Evolutionary conservation across 1,284 basidiomycete genomes (phyloP).

Genomic region (Gymnopus androsaceus): DNA sequence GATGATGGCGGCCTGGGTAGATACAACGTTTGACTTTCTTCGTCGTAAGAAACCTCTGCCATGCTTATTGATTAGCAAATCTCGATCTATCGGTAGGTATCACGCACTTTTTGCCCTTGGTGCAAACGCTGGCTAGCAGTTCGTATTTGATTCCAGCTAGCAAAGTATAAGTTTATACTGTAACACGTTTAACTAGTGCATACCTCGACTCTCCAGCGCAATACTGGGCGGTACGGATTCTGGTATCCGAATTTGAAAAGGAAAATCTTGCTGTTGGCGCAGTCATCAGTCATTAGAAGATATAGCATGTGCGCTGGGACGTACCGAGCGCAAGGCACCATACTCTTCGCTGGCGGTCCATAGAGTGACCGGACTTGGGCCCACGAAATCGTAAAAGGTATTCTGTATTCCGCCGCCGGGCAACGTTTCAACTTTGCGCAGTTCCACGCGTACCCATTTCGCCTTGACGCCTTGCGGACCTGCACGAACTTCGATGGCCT

Average conservation of each 20-base stretch:
- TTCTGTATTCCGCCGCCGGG: slow-evolving; percentile 69
- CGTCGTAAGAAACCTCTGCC: slow-evolving; percentile 74
- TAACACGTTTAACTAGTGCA: slow-evolving; percentile 18
- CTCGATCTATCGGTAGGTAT: neutral
- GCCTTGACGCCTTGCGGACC: slow-evolving; percentile 78
- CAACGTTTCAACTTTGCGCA: slow-evolving; percentile 83
- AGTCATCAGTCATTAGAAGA: neutral
- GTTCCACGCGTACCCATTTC: slow-evolving; percentile 86
- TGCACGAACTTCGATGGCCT: slow-evolving; percentile 62
- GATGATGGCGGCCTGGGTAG: slow-evolving; percentile 65
- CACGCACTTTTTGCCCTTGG: slow-evolving; percentile 77
- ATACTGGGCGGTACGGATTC: slow-evolving; percentile 83
- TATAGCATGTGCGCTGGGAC: slow-evolving; percentile 28
- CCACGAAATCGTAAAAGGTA: slow-evolving; percentile 73
- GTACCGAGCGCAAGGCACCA: slow-evolving; percentile 63
- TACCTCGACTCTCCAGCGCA: slow-evolving; percentile 70
- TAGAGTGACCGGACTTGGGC: slow-evolving; percentile 68
- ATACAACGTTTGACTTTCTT: slow-evolving; percentile 59
- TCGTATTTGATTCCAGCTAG: slow-evolving; percentile 82
- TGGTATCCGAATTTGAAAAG: slow-evolving; percentile 83
- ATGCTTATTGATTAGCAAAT: neutral
- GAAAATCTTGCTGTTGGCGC: slow-evolving; percentile 59
- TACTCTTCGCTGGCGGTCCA: slow-evolving; percentile 78
- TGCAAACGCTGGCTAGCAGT: slow-evolving; percentile 79
- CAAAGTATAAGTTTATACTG: neutral